Conservation (phyloP, 148 eudicot species). For the Drosera capensis region DNA sequence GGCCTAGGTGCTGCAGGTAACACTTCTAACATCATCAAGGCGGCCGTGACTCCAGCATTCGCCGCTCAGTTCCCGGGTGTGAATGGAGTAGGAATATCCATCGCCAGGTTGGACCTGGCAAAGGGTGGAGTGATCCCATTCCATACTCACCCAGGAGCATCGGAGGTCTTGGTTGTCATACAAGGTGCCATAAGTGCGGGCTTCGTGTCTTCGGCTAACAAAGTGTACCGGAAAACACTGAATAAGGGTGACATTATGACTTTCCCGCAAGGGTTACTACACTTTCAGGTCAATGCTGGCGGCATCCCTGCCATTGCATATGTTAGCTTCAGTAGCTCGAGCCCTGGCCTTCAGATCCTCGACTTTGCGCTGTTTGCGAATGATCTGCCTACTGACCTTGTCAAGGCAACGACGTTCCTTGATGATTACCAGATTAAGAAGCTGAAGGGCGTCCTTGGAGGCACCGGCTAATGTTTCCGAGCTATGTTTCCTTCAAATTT, state of each 20-base stretch:
- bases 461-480: conserved; percentile 21
- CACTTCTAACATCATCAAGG: conserved; percentile 53
- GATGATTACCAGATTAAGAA: conserved; percentile 43
- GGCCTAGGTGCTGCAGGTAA: conserved; percentile 43
- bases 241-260: conserved; percentile 59
- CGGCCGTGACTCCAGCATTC: conserved; percentile 72
- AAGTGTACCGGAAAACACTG: conserved; percentile 30
- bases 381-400: conserved; percentile 34
- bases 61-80: conserved; percentile 56
- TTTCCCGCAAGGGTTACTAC: conserved; percentile 74
- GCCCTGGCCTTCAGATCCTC: conserved; percentile 72
- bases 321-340: conserved; percentile 40
- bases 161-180: conserved; percentile 38
- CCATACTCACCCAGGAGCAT: conserved; percentile 74
- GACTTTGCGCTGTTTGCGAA: conserved; percentile 57
- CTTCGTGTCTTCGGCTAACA: conserved; percentile 40
- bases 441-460: conserved; percentile 77
- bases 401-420: conserved; percentile 45
- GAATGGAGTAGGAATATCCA: conserved; percentile 65
- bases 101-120: conserved; percentile 62
- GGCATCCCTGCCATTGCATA: conserved; percentile 28
- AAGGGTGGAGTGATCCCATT: conserved; percentile 60
- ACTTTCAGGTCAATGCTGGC: conserved; percentile 57
- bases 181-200: conserved; percentile 59
- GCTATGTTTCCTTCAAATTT: neutral